Conservation (phyloP, 2,329 filamentous ascomycete species). For the Hymenoscyphus linearis region DNA sequence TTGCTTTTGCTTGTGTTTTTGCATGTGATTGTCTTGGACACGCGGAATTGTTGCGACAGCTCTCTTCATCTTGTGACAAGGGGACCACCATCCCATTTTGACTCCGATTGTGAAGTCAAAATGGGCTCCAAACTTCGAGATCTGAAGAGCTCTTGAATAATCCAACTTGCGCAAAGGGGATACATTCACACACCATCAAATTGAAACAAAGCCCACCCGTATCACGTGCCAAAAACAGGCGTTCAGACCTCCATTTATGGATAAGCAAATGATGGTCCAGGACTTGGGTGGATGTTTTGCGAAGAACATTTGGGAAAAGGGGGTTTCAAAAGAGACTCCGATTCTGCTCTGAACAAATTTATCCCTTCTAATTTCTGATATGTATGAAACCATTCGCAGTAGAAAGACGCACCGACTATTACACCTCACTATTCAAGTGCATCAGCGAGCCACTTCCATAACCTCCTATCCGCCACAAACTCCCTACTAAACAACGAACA, state of each 20-base stretch:
- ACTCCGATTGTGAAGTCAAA: conserved; percentile 2
- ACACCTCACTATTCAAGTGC: neutral
- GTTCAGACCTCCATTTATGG: too few relatives aligned
- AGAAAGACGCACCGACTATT: too few relatives aligned
- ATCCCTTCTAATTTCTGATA: too few relatives aligned
- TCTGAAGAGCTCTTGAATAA: neutral
- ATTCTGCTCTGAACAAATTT: too few relatives aligned
- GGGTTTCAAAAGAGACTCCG: too few relatives aligned
- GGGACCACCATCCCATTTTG: conserved; percentile 3
- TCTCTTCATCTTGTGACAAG: conserved; percentile 17
- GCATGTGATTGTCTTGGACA: conserved; percentile 25
- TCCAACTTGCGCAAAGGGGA: neutral
- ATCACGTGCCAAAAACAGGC: neutral
- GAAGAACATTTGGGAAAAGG: too few relatives aligned
- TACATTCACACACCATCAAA: neutral
- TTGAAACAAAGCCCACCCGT: neutral
- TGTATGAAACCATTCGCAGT: too few relatives aligned
- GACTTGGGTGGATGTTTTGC: too few relatives aligned
- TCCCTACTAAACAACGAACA: conserved; percentile 11
- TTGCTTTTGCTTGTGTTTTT: too few relatives aligned
- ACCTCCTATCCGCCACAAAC: conserved; percentile 18
- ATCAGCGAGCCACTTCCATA: conserved; percentile 13
- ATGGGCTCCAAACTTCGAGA: neutral
- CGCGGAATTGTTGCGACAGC: conserved; percentile 11
- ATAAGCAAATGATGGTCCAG: too few relatives aligned